Conservation (phyloP, 768 basidiomycete genomes). For the Coprinopsis cinerea region DNA sequence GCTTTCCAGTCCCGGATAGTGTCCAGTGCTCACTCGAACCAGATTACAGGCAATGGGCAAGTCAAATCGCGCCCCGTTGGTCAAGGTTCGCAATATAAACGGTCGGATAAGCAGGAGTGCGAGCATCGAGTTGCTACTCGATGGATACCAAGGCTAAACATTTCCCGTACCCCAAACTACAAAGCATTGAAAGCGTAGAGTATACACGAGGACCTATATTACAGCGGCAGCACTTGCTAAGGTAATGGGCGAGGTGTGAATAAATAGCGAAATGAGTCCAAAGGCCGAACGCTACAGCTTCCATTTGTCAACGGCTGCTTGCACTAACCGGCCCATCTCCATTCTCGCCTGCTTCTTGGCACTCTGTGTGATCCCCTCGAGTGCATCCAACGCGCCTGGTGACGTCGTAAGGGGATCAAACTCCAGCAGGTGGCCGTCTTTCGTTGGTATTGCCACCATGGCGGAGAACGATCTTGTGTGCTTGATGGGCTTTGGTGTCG, state of each 20-base stretch:
- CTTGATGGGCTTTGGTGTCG: constrained; percentile 30
- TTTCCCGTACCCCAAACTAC: neutral
- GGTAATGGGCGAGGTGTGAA: constrained; percentile 3
- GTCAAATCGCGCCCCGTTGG: constrained; percentile 33
- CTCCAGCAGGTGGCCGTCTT: constrained; percentile 75
- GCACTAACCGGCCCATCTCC: constrained; percentile 69
- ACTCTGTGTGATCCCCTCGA: constrained; percentile 74
- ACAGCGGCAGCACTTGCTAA: constrained; percentile 2
- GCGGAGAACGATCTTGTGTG: constrained; percentile 43
- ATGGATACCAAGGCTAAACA: constrained; percentile 7
- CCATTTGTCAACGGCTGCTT: constrained; percentile 75
- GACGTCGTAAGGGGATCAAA: constrained; percentile 80
- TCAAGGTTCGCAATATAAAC: constrained; percentile 62
- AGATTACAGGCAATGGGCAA: constrained; percentile 24
- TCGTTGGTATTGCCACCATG: constrained; percentile 71
- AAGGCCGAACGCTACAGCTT: constrained; percentile 36
- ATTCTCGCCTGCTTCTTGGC: constrained; percentile 78
- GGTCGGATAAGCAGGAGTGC: constrained; percentile 51
- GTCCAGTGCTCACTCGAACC: neutral
- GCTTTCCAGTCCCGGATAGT: neutral
- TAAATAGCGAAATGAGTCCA: constrained; percentile 4
- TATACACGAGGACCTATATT: constrained; percentile 5
- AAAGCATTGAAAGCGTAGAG: neutral
- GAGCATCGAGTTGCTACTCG: constrained; percentile 21
- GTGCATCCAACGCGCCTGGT: constrained; percentile 63